These are phyloP conservation scores for Ampelomyces quisqualis DNA, from an alignment of 2,329 filamentous ascomycete species.

Conservation along the genomic window DNA sequence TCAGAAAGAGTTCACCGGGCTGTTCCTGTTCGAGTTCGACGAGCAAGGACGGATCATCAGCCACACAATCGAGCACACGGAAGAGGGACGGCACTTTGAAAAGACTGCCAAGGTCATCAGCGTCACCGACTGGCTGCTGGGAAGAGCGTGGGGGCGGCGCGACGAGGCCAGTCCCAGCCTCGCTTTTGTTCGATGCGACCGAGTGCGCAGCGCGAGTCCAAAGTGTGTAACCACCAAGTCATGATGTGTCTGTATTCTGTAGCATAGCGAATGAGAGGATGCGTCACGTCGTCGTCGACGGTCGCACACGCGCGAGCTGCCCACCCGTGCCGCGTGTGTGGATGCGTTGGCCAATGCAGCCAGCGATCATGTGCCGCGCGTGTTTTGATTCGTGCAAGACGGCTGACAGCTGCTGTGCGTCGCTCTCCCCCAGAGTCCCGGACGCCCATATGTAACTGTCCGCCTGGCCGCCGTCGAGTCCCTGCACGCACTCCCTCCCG, in stretches of 20 bases:
- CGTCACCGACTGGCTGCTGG: slow-evolving; percentile 91
- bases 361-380: slow-evolving; percentile 17
- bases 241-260: slow-evolving; percentile 8
- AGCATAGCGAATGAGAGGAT: slow-evolving; percentile 2
- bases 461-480: slow-evolving; percentile 6
- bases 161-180: slow-evolving; percentile 48
- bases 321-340: background rate
- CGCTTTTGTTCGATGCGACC: slow-evolving; percentile 39
- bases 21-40: slow-evolving; percentile 97
- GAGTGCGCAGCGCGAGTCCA: slow-evolving; percentile 22
- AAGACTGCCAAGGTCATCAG: slow-evolving; percentile 82
- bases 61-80: slow-evolving; percentile 92
- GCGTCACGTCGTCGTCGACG: no score
- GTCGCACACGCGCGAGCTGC: no score
- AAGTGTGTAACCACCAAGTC: slow-evolving; percentile 23
- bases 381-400: slow-evolving; percentile 12
- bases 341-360: slow-evolving; percentile 6
- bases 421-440: no score
- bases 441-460: no score
- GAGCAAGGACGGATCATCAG: slow-evolving; percentile 76
- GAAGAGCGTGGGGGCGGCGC: slow-evolving; percentile 64
- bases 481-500: background rate
- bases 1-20: slow-evolving; percentile 75
- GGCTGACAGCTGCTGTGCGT: slow-evolving; percentile 25
- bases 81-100: slow-evolving; percentile 81